Evolutionary conservation across 345 rosid genomes (phyloP), one percentile per base, ranked within the genome.

Genomic region (Citrus unshiu): DNA sequence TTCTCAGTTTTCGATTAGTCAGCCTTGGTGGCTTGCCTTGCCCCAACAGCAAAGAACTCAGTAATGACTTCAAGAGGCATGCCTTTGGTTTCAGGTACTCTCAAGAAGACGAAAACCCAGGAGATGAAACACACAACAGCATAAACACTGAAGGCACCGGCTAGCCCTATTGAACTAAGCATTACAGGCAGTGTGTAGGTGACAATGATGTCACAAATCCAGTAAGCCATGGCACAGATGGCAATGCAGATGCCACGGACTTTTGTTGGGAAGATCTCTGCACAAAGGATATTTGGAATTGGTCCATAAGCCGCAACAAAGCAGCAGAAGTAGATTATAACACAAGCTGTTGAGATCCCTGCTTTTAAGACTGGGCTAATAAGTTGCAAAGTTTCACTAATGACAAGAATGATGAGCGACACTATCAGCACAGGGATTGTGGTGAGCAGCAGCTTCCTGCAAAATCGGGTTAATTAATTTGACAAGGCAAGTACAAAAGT

Each of bases 211-310:
- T 96, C 97, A 12, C 86, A 78, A 0, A 91, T 84, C 99, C 99
- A 96, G 89, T 85, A 94, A 49, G 86, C 97, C 64, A 96, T 67
- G n/a, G 97, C 91, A 59, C 97, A 93, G 13, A 93, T 94, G 63
- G 99, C 97, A 21, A 96, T 96, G 87, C 99, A 96, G 61, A 96
- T 94, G 58, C 99, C 99, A 13, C 99, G 97, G 68, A 96, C 97
- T 78, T 97, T 89, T 16, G 98, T 96, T 1, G 99, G 99, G 88
- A 96, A 96, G 83, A 96, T 96, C 84, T 96, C 99, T 3, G 99
- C 92, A 81, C 99, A 96, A 25, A 96, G 95, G 75, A 96, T 94
- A 81, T 94, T 94, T 34, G 99, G 99, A 65, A 96, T 90, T 7
- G 99, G 98, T 9, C 99, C 99, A 39, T 93, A 94, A 1, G 88